Evolutionary conservation across 768 basidiomycete species (phyloP).

Genomic region (Pisolithus sp.): DNA sequence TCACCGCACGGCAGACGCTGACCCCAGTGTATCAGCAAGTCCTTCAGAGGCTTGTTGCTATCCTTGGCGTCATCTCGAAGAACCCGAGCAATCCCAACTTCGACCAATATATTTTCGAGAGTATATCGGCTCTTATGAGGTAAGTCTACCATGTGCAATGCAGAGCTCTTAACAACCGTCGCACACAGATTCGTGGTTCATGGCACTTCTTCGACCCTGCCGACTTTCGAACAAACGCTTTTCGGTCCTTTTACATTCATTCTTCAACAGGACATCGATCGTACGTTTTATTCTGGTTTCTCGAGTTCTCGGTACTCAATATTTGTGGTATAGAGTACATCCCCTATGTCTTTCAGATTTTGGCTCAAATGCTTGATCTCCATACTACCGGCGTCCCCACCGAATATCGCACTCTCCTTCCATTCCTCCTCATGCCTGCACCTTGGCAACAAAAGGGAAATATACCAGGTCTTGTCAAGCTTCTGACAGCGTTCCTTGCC

Average conservation of each 20-base stretch:
- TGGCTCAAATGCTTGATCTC: slow-evolving; percentile 90
- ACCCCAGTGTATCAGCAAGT: slow-evolving; percentile 59
- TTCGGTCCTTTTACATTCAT: slow-evolving; percentile 87
- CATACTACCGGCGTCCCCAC: slow-evolving; percentile 61
- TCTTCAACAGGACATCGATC: slow-evolving; percentile 88
- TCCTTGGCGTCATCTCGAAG: slow-evolving; percentile 83
- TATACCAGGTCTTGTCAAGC: slow-evolving; percentile 85
- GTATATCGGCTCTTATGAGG: slow-evolving; percentile 90
- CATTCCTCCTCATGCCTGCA: slow-evolving; percentile 75
- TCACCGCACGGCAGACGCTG: slow-evolving; percentile 79
- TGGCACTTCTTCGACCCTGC: slow-evolving; percentile 57
- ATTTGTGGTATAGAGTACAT: slow-evolving; percentile 67
- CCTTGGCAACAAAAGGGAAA: slow-evolving; percentile 94
- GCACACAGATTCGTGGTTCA: slow-evolving; percentile 68
- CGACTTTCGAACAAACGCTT: slow-evolving; percentile 71
- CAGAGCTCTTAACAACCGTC: background rate
- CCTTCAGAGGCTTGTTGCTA: slow-evolving; percentile 69
- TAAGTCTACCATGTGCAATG: slow-evolving; percentile 21
- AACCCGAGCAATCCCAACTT: slow-evolving; percentile 98
- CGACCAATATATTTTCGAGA: slow-evolving; percentile 97
- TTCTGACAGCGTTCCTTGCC: slow-evolving; percentile 77
- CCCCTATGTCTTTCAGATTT: slow-evolving; percentile 94
- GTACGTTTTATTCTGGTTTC: slow-evolving; percentile 36
- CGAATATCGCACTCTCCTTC: slow-evolving; percentile 74
- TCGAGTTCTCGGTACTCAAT: background rate